Evolutionary conservation across 2,329 filamentous ascomycete genomes (phyloP).

Genomic region (Exophiala lecanii-corni): DNA sequence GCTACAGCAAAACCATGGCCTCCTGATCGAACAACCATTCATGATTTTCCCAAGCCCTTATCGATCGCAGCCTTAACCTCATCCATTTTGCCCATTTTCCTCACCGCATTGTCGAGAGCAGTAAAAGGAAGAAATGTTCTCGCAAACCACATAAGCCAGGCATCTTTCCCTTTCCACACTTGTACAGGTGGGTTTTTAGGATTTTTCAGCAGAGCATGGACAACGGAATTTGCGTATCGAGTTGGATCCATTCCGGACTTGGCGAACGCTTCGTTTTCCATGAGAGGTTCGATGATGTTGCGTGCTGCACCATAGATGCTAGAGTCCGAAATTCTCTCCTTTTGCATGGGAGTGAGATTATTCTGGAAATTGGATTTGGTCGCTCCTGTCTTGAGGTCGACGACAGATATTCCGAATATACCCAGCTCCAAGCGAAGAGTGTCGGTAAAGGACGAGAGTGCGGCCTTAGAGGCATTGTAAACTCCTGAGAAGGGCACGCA

Average conservation of each 20-base stretch:
- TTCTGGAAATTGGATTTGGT: slow-evolving; percentile 20
- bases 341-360: slow-evolving; percentile 1
- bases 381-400: slow-evolving; percentile 27
- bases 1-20: too few species aligned
- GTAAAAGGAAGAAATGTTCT: neutral
- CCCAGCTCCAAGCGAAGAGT: slow-evolving; percentile 31
- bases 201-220: neutral
- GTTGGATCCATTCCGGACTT: neutral
- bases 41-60: too few species aligned
- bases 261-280: neutral
- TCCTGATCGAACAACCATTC: too few species aligned
- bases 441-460: slow-evolving; percentile 28
- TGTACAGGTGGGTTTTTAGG: neutral
- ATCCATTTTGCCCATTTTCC: slow-evolving; percentile 1
- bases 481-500: slow-evolving; percentile 31
- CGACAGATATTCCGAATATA: slow-evolving; percentile 29
- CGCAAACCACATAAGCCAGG: neutral
- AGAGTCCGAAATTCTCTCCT: neutral
- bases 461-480: slow-evolving; percentile 33
- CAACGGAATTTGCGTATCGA: neutral
- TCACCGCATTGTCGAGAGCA: neutral
- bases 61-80: neutral
- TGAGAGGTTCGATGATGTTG: slow-evolving; percentile 6
- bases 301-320: slow-evolving; percentile 13
- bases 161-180: neutral